Evolutionary conservation across 495 filamentous ascomycete genomes (phyloP).

Genomic region (Hyaloscypha finlandica): DNA sequence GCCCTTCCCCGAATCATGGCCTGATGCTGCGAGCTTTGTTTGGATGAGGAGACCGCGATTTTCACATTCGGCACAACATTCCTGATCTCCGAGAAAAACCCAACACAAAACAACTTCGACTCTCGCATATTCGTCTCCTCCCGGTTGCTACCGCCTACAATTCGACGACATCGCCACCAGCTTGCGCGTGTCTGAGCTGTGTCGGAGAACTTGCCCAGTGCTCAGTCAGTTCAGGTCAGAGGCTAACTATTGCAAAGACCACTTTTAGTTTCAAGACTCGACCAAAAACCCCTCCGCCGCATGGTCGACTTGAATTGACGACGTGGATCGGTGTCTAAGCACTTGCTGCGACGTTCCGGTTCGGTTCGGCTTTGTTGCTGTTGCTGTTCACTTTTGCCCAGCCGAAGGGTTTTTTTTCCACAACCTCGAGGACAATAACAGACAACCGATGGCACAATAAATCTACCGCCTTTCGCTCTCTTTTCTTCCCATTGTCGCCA

Average conservation of each 20-base stretch:
- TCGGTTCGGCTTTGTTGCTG: neutral
- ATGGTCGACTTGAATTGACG: slow-evolving; percentile 30
- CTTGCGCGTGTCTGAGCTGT: slow-evolving; percentile 14
- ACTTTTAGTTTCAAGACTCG: slow-evolving; percentile 19
- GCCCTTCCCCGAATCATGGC: neutral
- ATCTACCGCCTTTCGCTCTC: slow-evolving; percentile 16
- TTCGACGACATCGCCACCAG: neutral
- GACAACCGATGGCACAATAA: slow-evolving; percentile 28
- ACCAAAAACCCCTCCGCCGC: slow-evolving; percentile 17
- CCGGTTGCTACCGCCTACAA: neutral
- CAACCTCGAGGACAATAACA: slow-evolving; percentile 22
- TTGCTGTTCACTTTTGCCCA: slow-evolving; percentile 6
- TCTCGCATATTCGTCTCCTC: neutral
- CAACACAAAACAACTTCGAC: neutral
- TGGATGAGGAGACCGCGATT: slow-evolving; percentile 5
- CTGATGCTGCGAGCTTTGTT: neutral
- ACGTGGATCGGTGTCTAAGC: slow-evolving; percentile 31
- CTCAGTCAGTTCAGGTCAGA: slow-evolving; percentile 3
- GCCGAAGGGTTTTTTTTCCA: neutral
- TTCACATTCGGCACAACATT: slow-evolving; percentile 5
- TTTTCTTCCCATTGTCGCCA: slow-evolving; percentile 18
- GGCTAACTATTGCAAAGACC: slow-evolving; percentile 20
- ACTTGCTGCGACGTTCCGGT: slow-evolving; percentile 20
- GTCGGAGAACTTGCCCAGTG: slow-evolving; percentile 17
- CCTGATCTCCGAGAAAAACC: neutral